These are phyloP conservation scores for Begonia peltatifolia DNA, from an alignment of 306 rosid species.

Conservation along the genomic window DNA sequence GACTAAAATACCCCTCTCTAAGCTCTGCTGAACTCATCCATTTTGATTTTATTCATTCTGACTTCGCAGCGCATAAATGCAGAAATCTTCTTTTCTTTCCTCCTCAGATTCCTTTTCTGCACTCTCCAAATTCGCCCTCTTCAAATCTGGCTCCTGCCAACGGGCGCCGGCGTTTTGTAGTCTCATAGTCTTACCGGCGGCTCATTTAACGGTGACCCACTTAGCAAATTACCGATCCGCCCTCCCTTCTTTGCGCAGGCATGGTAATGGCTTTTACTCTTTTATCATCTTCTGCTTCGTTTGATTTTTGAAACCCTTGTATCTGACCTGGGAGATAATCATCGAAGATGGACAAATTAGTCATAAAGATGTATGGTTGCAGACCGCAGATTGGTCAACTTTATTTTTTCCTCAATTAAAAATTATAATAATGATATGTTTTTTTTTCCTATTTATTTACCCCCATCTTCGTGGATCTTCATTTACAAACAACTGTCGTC, in stretches of 20 bases:
- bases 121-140: not conserved
- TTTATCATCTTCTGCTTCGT: not conserved
- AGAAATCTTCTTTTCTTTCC: not conserved
- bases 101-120: not conserved
- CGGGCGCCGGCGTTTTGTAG: not conserved
- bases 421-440: not conserved
- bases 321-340: no score
- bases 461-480: not conserved
- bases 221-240: conserved; percentile 9
- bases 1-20: no score
- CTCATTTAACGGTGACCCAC: conserved; percentile 1
- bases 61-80: not conserved
- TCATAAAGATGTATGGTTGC: no score
- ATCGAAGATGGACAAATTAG: no score
- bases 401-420: not conserved
- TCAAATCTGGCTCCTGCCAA: conserved; percentile 1
- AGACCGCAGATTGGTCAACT: no score
- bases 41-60: no score
- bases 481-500: conserved; percentile 1
- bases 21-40: no score
- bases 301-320: no score
- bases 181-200: not conserved
- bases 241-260: conserved; percentile 15
- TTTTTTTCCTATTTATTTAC: not conserved
- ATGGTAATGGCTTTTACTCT: conserved; percentile 11